These are phyloP conservation scores for Rhododendron mucronatum DNA, from an alignment of 148 eudicot genomes.

Conservation along the genomic window DNA sequence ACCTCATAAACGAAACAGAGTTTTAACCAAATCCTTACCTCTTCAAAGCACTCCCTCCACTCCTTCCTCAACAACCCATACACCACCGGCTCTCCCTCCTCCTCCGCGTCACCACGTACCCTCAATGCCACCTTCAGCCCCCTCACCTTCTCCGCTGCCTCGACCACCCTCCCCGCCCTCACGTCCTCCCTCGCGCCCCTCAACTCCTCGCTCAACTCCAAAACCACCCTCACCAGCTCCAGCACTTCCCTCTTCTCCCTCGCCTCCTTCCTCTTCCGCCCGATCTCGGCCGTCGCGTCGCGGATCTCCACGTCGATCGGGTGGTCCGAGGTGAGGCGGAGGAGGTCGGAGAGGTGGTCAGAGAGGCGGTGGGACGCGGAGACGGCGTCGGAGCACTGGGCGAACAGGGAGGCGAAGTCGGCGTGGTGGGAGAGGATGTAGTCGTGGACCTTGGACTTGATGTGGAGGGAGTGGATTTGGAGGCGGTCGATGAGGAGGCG, in stretches of 20 bases:
- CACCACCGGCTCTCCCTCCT: constrained; percentile 52
- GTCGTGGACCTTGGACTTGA: constrained; percentile 62
- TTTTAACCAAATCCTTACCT: constrained; percentile 33
- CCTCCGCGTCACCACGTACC: constrained; percentile 29
- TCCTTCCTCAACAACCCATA: constrained; percentile 59
- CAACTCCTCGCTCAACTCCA: constrained; percentile 38
- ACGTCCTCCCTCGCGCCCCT: constrained; percentile 33
- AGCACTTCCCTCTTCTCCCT: constrained; percentile 49
- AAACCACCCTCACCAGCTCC: constrained; percentile 40
- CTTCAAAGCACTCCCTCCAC: constrained; percentile 71
- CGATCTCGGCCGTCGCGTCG: constrained; percentile 33
- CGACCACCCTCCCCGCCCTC: constrained; percentile 44
- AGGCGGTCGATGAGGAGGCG: constrained; percentile 76
- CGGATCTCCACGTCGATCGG: constrained; percentile 36
- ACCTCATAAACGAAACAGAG: constrained; percentile 2
- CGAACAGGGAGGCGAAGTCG: constrained; percentile 61
- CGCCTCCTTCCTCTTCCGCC: constrained; percentile 31
- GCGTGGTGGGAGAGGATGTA: constrained; percentile 59
- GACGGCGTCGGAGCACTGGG: constrained; percentile 49
- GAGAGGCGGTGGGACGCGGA: constrained; percentile 37
- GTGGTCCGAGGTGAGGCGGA: constrained; percentile 27
- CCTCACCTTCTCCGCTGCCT: constrained; percentile 52
- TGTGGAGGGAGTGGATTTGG: constrained; percentile 54
- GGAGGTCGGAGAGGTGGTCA: constrained; percentile 33
- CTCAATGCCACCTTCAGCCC: constrained; percentile 55